Evolutionary conservation across 2,329 filamentous ascomycete species (phyloP), one percentile per base, ranked within the genome.

Genomic region (Ceratocystiopsis brevicomis): DNA sequence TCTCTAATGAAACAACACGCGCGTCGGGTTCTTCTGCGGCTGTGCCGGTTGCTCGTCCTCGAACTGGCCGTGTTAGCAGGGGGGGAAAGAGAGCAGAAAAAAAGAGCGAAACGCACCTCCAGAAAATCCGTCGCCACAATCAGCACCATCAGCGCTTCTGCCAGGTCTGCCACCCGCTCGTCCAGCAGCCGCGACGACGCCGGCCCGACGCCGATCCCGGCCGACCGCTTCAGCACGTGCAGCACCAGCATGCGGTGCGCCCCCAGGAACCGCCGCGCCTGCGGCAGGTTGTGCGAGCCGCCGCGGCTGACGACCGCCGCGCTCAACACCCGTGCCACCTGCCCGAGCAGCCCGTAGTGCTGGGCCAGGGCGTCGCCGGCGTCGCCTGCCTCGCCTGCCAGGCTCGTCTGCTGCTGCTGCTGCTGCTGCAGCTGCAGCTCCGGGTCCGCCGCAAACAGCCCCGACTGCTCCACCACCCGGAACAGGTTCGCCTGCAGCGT

Each of bases 401-500:
- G n/a, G n/a, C n/a, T n/a, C n/a, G n/a, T n/a, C n/a, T n/a, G n/a
- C n/a, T n/a, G n/a, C 25, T 32, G 38, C 30, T 61, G 53, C 56
- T 30, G 25, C 25, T 30, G 25, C 71, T 71, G 71, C 45, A 87
- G 76, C 47, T 92, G 86, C 44, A 98, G 76, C 58, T 98, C 90
- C 1, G 90, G 90, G 57, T 98, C 90, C 13, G 82, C 81, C 10
- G 77, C 68, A 58, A 96, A 98, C 18, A 96, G 69, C n/a, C 77
- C 75, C 1, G 86, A 93, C 44, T 80, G 73, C 48, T 81, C 80
- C 25, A 96, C 65, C 0, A 83, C 72, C 38, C 78, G 73, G 64
- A 98, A 88, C 6, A 98, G 69, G 48, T 88, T 88, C 10, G 84
- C 82, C 53, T 92, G 86, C 37, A 96, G 68, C n/a, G 95, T 76